Evolutionary conservation across 768 basidiomycete genomes (phyloP).

Genomic region (Tephrocybe sp.): DNA sequence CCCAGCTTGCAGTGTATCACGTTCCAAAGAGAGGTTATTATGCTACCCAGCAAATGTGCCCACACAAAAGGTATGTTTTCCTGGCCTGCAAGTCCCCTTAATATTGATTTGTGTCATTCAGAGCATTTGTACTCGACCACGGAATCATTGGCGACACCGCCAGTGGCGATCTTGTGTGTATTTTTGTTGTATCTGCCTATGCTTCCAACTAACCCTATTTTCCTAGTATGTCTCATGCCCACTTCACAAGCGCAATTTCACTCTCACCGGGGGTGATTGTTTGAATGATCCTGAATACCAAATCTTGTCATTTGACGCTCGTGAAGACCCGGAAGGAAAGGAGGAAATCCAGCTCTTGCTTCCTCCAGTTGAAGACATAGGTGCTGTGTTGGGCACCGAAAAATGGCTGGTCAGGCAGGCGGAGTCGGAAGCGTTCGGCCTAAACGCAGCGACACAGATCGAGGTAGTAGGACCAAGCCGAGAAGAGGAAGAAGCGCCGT

Average conservation of each 20-base stretch:
- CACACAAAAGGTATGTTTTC: conserved; percentile 28
- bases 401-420: conserved; percentile 64
- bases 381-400: conserved; percentile 58
- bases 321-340: conserved; percentile 33
- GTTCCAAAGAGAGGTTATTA: conserved; percentile 57
- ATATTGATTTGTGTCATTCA: neutral
- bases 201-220: neutral
- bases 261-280: conserved; percentile 53
- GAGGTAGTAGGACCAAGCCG: conserved; percentile 24
- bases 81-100: neutral
- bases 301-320: conserved; percentile 41
- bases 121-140: conserved; percentile 69
- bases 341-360: conserved; percentile 44
- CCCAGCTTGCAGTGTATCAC: conserved; percentile 67
- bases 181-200: too few relatives aligned
- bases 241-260: conserved; percentile 67
- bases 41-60: conserved; percentile 67
- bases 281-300: conserved; percentile 57
- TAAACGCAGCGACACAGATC: conserved; percentile 29
- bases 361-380: conserved; percentile 53
- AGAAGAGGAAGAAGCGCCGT: neutral
- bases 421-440: conserved; percentile 35
- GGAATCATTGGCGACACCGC: conserved; percentile 66
- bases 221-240: conserved; percentile 37
- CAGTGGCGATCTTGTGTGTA: conserved; percentile 50